These are phyloP conservation scores for Xeromyces bisporus DNA, from an alignment of 495 filamentous ascomycete genomes.

Conservation along the genomic window DNA sequence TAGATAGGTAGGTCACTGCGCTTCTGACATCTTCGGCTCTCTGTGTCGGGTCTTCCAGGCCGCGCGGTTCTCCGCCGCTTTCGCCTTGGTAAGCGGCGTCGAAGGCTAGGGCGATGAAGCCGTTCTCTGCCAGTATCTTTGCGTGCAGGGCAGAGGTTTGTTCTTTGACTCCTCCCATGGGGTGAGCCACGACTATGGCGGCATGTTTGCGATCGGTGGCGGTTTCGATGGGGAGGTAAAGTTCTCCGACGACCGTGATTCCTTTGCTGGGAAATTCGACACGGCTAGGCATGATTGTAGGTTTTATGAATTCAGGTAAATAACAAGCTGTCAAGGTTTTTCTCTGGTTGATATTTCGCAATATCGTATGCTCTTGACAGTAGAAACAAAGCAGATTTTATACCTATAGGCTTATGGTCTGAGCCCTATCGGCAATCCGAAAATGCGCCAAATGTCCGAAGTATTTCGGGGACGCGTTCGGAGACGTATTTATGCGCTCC, in stretches of 20 bases:
- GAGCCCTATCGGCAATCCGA: no score
- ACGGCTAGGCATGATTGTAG: constrained; percentile 2
- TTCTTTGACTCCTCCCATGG: constrained; percentile 22
- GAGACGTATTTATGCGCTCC: no score
- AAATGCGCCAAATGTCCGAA: no score
- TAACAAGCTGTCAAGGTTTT: no score
- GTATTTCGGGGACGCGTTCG: no score
- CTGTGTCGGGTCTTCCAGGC: constrained; percentile 21
- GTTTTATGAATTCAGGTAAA: no score
- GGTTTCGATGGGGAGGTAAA: constrained; percentile 6
- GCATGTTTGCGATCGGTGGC: constrained; percentile 9
- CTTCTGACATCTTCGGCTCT: constrained; percentile 20
- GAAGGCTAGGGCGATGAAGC: constrained; percentile 19
- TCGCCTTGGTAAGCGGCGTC: constrained; percentile 26
- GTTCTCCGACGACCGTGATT: constrained; percentile 4
- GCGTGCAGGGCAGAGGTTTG: constrained; percentile 20
- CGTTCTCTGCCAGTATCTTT: constrained; percentile 9
- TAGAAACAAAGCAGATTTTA: no score
- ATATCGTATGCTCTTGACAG: no score
- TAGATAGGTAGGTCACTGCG: constrained; percentile 20
- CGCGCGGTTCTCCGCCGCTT: constrained; percentile 16
- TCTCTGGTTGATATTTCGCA: no score
- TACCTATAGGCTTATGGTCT: no score
- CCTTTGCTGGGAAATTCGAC: constrained; percentile 8
- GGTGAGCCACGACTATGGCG: constrained; percentile 21